These are phyloP conservation scores for Aquilaria yunnanensis DNA, from an alignment of 345 rosid species.

Conservation along the genomic window DNA sequence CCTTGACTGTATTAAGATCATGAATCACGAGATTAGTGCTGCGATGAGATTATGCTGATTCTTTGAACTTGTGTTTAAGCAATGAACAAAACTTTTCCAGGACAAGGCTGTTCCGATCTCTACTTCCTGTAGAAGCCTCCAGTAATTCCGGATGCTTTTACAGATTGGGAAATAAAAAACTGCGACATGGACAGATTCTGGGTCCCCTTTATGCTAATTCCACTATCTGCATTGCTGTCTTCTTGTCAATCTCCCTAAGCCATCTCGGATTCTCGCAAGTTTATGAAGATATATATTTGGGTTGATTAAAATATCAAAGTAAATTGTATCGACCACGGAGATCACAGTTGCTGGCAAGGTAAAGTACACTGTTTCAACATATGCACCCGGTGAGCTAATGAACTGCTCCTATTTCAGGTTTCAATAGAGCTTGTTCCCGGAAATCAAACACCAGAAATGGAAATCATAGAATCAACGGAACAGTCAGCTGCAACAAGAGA, in stretches of 20 bases:
- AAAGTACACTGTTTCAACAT: not conserved
- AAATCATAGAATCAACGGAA: not conserved
- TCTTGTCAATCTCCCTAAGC: slow-evolving; percentile 21
- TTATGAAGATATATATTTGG: not conserved
- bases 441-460: not conserved
- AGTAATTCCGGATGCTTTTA: not conserved
- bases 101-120: slow-evolving; percentile 1
- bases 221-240: not conserved
- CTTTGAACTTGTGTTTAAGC: slow-evolving; percentile 16
- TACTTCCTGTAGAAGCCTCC: slow-evolving; percentile 10
- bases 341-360: not conserved
- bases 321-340: not conserved
- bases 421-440: not conserved
- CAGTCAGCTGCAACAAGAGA: slow-evolving; percentile 4
- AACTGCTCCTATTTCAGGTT: not conserved
- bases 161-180: not conserved
- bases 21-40: too few relatives aligned
- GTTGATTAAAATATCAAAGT: not conserved
- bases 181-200: slow-evolving; percentile 4
- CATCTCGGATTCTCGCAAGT: slow-evolving; percentile 21
- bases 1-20: too few relatives aligned
- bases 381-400: not conserved
- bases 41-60: slow-evolving; percentile 5
- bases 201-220: not conserved
- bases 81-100: slow-evolving; percentile 10